These are phyloP conservation scores for Angomonas ambiguus DNA, from an alignment of 208 protist species.

Conservation along the genomic window DNA sequence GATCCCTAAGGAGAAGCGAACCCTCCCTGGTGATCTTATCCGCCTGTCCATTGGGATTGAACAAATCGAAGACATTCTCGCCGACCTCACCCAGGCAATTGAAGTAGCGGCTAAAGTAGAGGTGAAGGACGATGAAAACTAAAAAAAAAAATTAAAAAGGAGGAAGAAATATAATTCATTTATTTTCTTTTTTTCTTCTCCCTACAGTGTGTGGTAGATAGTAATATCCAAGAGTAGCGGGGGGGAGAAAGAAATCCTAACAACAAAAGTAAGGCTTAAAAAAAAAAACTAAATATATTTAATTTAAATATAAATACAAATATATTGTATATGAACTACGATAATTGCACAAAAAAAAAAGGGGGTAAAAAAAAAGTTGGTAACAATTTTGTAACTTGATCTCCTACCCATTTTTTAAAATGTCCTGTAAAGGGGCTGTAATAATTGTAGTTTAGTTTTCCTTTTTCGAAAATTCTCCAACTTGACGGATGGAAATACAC, in stretches of 20 bases:
- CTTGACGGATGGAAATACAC: too few species aligned
- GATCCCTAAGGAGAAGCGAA: constrained; percentile 89
- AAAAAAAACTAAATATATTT: neutral
- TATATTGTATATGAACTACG: neutral
- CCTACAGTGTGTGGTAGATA: neutral
- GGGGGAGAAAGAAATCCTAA: neutral
- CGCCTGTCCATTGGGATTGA: constrained; percentile 93
- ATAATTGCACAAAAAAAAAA: neutral
- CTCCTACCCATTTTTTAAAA: neutral
- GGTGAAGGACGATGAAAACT: constrained; percentile 7
- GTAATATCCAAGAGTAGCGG: neutral
- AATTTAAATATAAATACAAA: neutral
- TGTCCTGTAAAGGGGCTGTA: neutral
- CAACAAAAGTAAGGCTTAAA: neutral
- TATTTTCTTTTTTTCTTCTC: constrained; percentile 1
- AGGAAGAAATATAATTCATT: neutral
- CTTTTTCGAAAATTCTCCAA: too few species aligned
- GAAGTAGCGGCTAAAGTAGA: constrained; percentile 32
- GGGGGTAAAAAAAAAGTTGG: neutral
- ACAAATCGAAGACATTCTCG: constrained; percentile 89
- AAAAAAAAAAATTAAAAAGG: neutral
- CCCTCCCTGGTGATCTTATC: constrained; percentile 82
- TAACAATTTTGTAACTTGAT: neutral
- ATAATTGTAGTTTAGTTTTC: too few species aligned
- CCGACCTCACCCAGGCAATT: constrained; percentile 80